Base-by-base conservation (phyloP, 202 grass and related monocot genomes). In the Setaria viridis region DNA sequence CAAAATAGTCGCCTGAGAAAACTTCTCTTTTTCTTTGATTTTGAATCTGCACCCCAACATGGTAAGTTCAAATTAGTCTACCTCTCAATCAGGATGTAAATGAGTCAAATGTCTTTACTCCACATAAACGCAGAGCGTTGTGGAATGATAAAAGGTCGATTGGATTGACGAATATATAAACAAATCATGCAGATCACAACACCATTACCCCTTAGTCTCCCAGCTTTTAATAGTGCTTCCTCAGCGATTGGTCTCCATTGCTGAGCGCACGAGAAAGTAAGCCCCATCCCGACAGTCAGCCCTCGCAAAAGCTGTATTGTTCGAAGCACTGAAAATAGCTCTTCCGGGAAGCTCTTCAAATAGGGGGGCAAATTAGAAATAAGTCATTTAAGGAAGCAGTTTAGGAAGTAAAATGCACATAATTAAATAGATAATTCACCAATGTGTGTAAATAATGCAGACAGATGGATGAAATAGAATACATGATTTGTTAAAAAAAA, bases 211-310 rank as follows among this genome's bases (percentile, higher is more conserved):
- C 82, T 86, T 78, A 91, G 34, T 71, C 90, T 92, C 75, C 96
- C 91, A 75, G 96, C 90, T 51, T 91, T 90, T 11, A 84, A 83
- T 64, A 99, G 87, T 84, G 88, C 93, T 82, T 95, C 93, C 89
- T 94, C 84, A 29, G 91, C 93, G 62, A 95, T 94, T 64, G 93
- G 88, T 82, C 77, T 92, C 96, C 96, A 98, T 69, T 95, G 93
- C 49, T 92, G 76, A 66, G 93, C 84, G 76, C 96, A 94, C 0
- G 93, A 99, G 76, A 94, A 95, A 70, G 80, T 60, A 62, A 99
- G 89, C 25, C 96, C 93, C 81, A 99, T 80, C 53, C 96, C 91
- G 9, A 99, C 93, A 78, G 89, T 99, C 17, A 99, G 82, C 49
- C 93, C 88, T 51, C 91, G 80, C 69, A 95, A 87, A 58, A 99